A percentile compares a stretch with the other conserved stretches of the same genome.
Conservation (phyloP, 2,329 filamentous ascomycete species). For the Cytospora piceicola region DNA sequence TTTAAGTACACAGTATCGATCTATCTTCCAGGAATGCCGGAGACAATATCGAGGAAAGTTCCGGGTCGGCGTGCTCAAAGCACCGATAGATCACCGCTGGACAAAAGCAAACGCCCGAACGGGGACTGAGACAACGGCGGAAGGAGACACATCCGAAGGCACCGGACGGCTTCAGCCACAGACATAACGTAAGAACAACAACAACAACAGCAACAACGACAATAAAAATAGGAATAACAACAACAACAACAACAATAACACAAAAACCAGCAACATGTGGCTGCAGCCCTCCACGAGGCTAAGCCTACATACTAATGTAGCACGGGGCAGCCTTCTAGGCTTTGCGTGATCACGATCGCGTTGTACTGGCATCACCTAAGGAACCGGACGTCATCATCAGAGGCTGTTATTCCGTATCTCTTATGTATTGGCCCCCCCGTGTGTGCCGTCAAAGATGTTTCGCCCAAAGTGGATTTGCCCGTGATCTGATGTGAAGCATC, state of each 20-base stretch:
- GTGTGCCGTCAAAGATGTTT: background rate
- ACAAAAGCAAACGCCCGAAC: slow-evolving; percentile 3
- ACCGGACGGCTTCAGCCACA: background rate
- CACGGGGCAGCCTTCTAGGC: slow-evolving; percentile 7
- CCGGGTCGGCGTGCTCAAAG: slow-evolving; percentile 19
- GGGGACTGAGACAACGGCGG: slow-evolving; percentile 1
- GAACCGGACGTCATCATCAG: slow-evolving; percentile 2
- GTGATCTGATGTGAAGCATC: background rate
- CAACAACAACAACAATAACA: too few species aligned
- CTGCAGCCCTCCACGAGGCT: background rate
- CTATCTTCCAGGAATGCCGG: slow-evolving; percentile 2
- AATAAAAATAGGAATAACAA: too few species aligned
- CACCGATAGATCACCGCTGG: slow-evolving; percentile 13
- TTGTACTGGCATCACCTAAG: slow-evolving; percentile 8
- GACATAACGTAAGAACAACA: background rate
- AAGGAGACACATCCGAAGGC: background rate
- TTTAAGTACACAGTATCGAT: slow-evolving; percentile 1
- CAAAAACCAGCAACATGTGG: too few species aligned
- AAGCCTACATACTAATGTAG: background rate
- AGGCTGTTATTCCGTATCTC: background rate
- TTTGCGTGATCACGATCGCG: slow-evolving; percentile 19
- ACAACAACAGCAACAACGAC: background rate
- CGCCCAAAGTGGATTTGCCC: slow-evolving; percentile 15
- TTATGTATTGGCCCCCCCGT: slow-evolving; percentile 7
- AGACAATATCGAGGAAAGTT: slow-evolving; percentile 1